Conservation (phyloP, 306 rosid genomes). For the Cajanus cajan region DNA sequence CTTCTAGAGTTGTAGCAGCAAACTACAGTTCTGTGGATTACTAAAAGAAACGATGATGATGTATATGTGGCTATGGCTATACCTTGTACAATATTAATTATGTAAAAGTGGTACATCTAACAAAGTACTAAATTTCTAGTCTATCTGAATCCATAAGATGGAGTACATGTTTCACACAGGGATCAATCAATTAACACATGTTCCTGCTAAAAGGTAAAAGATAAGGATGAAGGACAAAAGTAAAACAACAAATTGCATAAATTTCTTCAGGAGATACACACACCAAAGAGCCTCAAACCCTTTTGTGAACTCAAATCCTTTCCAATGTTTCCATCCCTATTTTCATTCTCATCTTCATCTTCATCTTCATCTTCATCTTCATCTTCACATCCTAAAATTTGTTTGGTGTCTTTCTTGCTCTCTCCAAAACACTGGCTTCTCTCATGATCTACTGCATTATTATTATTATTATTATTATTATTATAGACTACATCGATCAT, state of each 20-base stretch:
- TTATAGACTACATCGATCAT: constrained; percentile 47
- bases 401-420: neutral
- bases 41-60: neutral
- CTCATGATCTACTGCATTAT: neutral
- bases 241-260: neutral
- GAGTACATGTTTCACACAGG: neutral
- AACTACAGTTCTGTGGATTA: too few species aligned
- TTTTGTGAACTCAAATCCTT: neutral
- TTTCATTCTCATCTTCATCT: neutral
- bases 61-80: neutral
- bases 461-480: neutral
- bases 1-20: too few species aligned
- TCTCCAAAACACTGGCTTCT: constrained; percentile 1
- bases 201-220: neutral
- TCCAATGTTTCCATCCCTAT: neutral
- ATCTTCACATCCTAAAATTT: neutral
- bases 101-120: neutral
- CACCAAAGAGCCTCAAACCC: constrained; percentile 49
- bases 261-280: constrained; percentile 25
- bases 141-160: neutral
- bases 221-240: too few species aligned
- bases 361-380: neutral
- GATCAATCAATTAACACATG: neutral
- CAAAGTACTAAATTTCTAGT: too few species aligned
- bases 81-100: neutral